Evolutionary conservation across 1,284 basidiomycete species (phyloP), one percentile per base, ranked within the genome.

Genomic region (Jaminaea rosea): DNA sequence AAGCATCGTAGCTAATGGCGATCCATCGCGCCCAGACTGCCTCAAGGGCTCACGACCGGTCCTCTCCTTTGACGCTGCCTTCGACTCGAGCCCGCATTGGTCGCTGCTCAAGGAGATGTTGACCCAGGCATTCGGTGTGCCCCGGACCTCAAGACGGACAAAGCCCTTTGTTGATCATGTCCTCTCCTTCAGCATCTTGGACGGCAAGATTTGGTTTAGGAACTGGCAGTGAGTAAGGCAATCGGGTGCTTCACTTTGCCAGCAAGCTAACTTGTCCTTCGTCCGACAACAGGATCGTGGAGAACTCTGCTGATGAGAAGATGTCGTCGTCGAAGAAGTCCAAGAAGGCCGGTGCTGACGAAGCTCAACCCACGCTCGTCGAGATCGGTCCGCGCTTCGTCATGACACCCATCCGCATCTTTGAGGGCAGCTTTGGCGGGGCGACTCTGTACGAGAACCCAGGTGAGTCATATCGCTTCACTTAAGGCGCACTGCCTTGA

Each of bases 151-250:
- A 28, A 81, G 94, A 59, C 85, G 84, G 69, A 82, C 89, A 11
- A 99, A 99, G 76, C 94, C 94, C 1, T 99, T 99, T 77, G 83
- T 99, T 65, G 94, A 99, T 77, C 94, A 98, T 72, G 84, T 98
- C 68, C 81, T 98, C 59, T 88, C 89, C 41, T 98, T 99, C 76
- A 94, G 91, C 19, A 81, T 98, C 48, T 80, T 94, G 37, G 94
- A 99, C 79, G 82, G 83, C 74, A 97, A 96, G 75, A 89, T 98
- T 62, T 99, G 94, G 94, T 97, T 98, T 81, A 83, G 94, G 61
- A 97, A 97, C 77, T 98, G 87, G 79, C 93, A 98, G 76, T n/a
- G n/a, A n/a, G n/a, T n/a, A n/a, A n/a, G n/a, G n/a, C n/a, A n/a
- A n/a, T n/a, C n/a, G n/a, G n/a, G n/a, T n/a, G n/a, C n/a, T n/a